Evolutionary conservation across 1,284 basidiomycete species (phyloP).

Genomic region (Caloboletus inedulis): DNA sequence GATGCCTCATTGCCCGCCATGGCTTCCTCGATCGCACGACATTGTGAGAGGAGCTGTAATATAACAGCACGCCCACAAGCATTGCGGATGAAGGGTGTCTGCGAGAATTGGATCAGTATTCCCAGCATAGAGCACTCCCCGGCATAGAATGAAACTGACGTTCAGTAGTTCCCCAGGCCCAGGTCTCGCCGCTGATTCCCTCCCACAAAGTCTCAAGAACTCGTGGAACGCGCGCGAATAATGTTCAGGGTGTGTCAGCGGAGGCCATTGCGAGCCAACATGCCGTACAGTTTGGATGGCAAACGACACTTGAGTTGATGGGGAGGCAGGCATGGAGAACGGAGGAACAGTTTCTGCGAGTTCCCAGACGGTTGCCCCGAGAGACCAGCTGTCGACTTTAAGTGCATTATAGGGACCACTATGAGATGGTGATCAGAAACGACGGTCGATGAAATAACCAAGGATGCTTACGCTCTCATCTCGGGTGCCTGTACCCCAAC

Average conservation of each 20-base stretch:
- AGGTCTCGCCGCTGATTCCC: constrained; percentile 56
- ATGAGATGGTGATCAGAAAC: constrained; percentile 1
- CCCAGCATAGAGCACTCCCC: neutral
- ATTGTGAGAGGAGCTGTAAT: constrained; percentile 61
- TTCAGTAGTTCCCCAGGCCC: constrained; percentile 55
- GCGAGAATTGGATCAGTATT: constrained; percentile 20
- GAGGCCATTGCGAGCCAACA: constrained; percentile 61
- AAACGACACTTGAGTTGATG: constrained; percentile 17
- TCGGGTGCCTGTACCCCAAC: constrained; percentile 50
- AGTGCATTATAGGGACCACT: constrained; percentile 70
- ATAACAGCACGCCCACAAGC: constrained; percentile 66
- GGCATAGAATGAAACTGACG: constrained; percentile 39
- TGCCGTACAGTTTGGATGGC: constrained; percentile 42
- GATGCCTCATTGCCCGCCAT: constrained; percentile 41
- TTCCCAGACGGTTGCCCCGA: constrained; percentile 81
- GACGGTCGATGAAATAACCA: neutral
- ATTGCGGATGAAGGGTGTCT: constrained; percentile 62
- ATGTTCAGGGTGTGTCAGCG: constrained; percentile 52
- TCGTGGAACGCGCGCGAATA: constrained; percentile 72
- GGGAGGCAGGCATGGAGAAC: constrained; percentile 48
- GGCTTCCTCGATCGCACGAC: constrained; percentile 60
- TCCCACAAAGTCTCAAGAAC: constrained; percentile 66
- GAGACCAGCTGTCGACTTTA: constrained; percentile 76
- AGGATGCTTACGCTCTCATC: constrained; percentile 51
- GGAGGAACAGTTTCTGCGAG: constrained; percentile 71